Conservation (phyloP, 2,329 filamentous ascomycete species). For the Penicillium paneum region DNA sequence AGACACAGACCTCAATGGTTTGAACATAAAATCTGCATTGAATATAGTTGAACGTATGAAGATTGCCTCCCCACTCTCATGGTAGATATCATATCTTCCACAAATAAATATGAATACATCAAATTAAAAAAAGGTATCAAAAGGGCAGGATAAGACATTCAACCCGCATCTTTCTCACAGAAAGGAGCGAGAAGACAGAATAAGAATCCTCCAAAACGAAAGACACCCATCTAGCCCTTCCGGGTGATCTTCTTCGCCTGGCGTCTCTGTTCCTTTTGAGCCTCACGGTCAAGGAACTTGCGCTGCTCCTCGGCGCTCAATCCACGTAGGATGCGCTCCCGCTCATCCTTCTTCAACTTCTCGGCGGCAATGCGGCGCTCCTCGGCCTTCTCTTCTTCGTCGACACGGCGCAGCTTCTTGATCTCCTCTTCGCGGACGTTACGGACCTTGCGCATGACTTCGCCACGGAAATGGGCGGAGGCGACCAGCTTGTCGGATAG, state of each 20-base stretch:
- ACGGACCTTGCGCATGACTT: conserved; percentile 82
- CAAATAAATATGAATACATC: conserved; percentile 23
- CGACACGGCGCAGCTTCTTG: conserved; percentile 71
- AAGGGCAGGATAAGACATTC: conserved; percentile 22
- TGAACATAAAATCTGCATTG: background rate
- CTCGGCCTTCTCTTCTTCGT: conserved; percentile 68
- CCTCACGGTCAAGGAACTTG: conserved; percentile 79
- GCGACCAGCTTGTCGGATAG: conserved; percentile 78
- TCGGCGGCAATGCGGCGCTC: conserved; percentile 53
- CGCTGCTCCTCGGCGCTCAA: conserved; percentile 80
- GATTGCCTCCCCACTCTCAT: conserved; percentile 3
- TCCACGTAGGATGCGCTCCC: conserved; percentile 73
- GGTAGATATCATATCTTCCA: background rate
- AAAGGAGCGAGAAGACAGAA: conserved; percentile 14
- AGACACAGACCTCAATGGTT: background rate
- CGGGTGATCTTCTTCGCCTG: conserved; percentile 61
- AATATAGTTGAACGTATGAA: background rate
- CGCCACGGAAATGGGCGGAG: conserved; percentile 78
- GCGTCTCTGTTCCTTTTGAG: conserved; percentile 66
- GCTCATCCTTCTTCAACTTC: conserved; percentile 80
- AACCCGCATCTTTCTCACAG: background rate
- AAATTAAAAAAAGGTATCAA: conserved; percentile 21
- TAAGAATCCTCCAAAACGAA: conserved; percentile 3
- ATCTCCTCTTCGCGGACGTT: conserved; percentile 75
- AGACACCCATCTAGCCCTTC: conserved; percentile 39